A percentile compares a stretch with the other conserved stretches of the same genome.
Conservation (phyloP, 441 rosid genomes). For the Corymbia calophylla region DNA sequence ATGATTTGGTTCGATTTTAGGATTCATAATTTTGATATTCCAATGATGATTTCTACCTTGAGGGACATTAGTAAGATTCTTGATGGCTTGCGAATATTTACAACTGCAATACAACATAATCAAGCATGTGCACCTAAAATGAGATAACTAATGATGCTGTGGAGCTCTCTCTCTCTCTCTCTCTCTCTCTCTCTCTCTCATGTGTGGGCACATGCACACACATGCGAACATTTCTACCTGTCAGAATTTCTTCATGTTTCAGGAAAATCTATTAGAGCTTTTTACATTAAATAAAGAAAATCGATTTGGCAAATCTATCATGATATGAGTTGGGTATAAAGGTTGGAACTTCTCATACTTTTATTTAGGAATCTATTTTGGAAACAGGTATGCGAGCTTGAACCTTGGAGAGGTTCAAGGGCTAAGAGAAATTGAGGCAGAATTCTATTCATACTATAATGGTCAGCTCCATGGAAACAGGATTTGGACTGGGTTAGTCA, state of each 20-base stretch:
- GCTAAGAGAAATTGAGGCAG: slow-evolving; percentile 50
- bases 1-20: neutral
- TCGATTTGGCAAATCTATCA: neutral
- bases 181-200: neutral
- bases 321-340: neutral
- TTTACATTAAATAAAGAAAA: neutral
- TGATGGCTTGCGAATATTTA: neutral
- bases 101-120: neutral
- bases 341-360: neutral
- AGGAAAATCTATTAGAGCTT: neutral
- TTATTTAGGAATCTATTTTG: slow-evolving; percentile 5
- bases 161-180: neutral
- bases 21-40: neutral
- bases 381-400: slow-evolving; percentile 51
- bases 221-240: neutral
- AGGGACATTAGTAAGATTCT: neutral
- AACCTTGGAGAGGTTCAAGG: slow-evolving; percentile 55
- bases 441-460: slow-evolving; percentile 62
- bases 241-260: neutral
- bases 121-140: neutral
- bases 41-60: neutral
- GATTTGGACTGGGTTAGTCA: slow-evolving; percentile 83
- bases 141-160: neutral
- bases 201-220: fast-evolving
- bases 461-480: slow-evolving; percentile 74